These are phyloP conservation scores for Moesziomyces parantarcticus DNA, from an alignment of 1,284 basidiomycete species.

Conservation along the genomic window DNA sequence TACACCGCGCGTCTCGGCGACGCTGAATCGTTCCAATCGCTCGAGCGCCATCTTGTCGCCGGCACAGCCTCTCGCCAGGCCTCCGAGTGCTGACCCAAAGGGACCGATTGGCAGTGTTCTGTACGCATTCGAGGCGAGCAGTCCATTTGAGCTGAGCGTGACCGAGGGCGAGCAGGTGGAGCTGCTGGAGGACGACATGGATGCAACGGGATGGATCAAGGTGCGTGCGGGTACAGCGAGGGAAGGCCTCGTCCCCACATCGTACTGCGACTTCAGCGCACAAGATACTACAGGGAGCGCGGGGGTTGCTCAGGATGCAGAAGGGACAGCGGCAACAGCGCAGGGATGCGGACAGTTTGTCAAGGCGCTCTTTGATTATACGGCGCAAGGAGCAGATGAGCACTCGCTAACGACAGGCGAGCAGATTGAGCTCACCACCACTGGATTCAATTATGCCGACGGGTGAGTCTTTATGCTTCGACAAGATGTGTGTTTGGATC, in stretches of 20 bases:
- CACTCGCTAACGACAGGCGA: slow-evolving; percentile 38
- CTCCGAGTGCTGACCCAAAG: too few relatives aligned
- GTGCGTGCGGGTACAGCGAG: slow-evolving; percentile 14
- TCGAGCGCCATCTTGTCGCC: slow-evolving; percentile 10
- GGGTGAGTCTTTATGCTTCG: slow-evolving; percentile 28
- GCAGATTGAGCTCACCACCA: slow-evolving; percentile 29
- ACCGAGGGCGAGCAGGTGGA: slow-evolving; percentile 44
- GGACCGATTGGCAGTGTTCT: slow-evolving; percentile 21
- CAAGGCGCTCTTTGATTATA: slow-evolving; percentile 50
- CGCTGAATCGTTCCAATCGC: slow-evolving; percentile 11
- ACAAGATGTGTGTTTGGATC: too few relatives aligned
- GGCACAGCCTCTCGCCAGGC: too few relatives aligned
- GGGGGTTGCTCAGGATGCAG: slow-evolving; percentile 5
- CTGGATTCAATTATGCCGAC: slow-evolving; percentile 45
- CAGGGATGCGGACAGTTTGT: slow-evolving; percentile 41
- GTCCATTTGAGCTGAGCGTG: slow-evolving; percentile 52
- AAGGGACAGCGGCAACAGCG: not conserved
- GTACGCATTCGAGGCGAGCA: slow-evolving; percentile 49
- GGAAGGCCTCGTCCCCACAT: slow-evolving; percentile 51
- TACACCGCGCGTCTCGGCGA: slow-evolving; percentile 1
- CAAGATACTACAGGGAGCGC: not conserved
- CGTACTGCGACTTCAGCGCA: slow-evolving; percentile 38
- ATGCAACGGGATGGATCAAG: slow-evolving; percentile 53
- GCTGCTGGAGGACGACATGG: slow-evolving; percentile 51
- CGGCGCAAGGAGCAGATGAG: slow-evolving; percentile 49